Evolutionary conservation across 495 filamentous ascomycete genomes (phyloP), one percentile per base, ranked within the genome.

Genomic region (Daldinia loculata): DNA sequence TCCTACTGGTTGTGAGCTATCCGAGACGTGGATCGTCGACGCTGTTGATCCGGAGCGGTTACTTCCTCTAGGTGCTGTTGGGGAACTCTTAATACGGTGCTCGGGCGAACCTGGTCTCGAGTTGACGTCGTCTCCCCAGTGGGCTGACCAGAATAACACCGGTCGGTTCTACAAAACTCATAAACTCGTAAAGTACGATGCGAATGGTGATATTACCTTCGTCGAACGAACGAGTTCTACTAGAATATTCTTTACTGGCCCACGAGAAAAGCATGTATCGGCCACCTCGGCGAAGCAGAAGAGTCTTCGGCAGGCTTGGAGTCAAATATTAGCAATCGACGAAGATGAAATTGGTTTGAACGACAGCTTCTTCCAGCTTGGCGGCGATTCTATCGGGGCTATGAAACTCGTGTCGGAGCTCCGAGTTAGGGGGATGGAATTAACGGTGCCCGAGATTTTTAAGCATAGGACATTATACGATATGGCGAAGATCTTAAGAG

Each of bases 361-460:
- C 24, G 83, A 89, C 66, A 86, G 84, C 67, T 92, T 92, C 75
- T 81, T 92, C 68, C 81, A 79, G 24, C 80, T 90, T 8, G 90
- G 90, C 14, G 90, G 90, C 41, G 90, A 92, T 67, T 92, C 89
- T 1, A 90, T 92, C 53, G 84, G 86, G 11, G 89, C 89, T 1
- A 92, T 92, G 84, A 89, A 87, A 76, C 80, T 92, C 50, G 89
- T 89, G 8, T 85, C 88, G 11, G 84, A 85, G 67, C 84, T 85
- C 32, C 85, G 82, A 29, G 69, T 62, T 6, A 81, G 86, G 27
- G 85, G 86, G 4, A 58, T 89, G 39, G 77, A 82, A 29, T 71
- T 91, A 48, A 88, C 84, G 4, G 88, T 90, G 12, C 83, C 85
- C 0, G 76, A 81, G 38, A 76, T 86, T 1, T 89, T 90, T 51